Base-by-base conservation (phyloP, 1,139 yeast species). In the Yamadazyma membranifaciens region DNA sequence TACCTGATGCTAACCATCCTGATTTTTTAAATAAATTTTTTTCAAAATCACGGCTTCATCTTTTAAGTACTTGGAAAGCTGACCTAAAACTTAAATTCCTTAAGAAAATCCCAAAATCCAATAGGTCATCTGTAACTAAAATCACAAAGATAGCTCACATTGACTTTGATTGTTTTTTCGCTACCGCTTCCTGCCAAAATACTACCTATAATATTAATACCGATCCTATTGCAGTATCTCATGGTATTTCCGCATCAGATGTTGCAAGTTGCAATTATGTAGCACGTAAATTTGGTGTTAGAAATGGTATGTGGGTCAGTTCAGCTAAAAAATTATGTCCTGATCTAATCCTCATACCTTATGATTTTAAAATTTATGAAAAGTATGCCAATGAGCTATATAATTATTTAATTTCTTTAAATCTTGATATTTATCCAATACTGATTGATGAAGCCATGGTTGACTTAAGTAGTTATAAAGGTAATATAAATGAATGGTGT, bases 81-180 rank as follows among this genome's bases (percentile, higher is more conserved):
- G 87, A 83, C 37, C 65, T 92, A 17, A 69, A 88, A 38, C 69
- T 80, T 1, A 74, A 75, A 32, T 87, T 85, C 48, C 65, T 81
- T 38, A 58, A 67, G 17, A 60, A 57, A 39, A 73, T 81, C 3
- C 34, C 38, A 13, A 41, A 40, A 32, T 27, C 38, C 27, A 30
- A 22, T 5, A 24, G 9, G 4, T 33, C 31, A 20, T 7, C 24
- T 7, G 24, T 20, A 5, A 20, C 24, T 15, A 37, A 33, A 9
- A 30, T 38, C 3, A 34, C 62, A 33, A 60, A 73, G 0, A 76
- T 89, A 14, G 60, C 89, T 45, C 98, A 92, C 60, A 73, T 91
- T 28, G 98, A 92, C 59, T 92, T 88, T 60, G 98, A 92, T 59
- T 88, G 96, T 49, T 92, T 92, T 55, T 92, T 92, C 62, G 97